Base-by-base conservation (phyloP, 331 rosid genomes). In the Prunus yedoensis region DNA sequence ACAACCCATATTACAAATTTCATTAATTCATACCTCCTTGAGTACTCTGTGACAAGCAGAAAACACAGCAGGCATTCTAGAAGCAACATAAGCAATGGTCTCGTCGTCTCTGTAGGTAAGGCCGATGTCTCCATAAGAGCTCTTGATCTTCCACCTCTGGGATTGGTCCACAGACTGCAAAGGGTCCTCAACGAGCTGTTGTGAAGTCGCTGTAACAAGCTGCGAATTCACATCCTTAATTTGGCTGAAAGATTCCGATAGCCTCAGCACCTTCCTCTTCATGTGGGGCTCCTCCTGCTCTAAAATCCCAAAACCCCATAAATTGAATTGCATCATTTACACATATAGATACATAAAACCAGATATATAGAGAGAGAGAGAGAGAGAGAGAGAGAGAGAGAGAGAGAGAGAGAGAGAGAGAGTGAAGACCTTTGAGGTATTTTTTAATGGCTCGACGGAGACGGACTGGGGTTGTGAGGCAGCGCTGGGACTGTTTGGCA, bases 51-150 rank as follows among this genome's bases (percentile, higher is more conserved):
- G 76, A 76, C 99, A 95, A 20, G 97, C 92, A 80, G 96, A 95
- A 89, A 86, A 95, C 28, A 95, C 97, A 28, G 99, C 97, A 69
- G 97, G 99, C 97, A 95, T 95, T 30, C 97, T 84, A 27, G 97
- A 89, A 65, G 94, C 97, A 10, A 90, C 94, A 75, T 95, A 95
- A 67, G 99, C 94, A 67, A 77, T 60, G 28, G 99, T 89, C 89
- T 95, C 96, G 6, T 88, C 94, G 57, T 89, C 91, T 68, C 83
- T 81, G 53, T 89, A 90, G 7, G 79, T 80, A 32, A 95, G 89
- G n/a, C 99, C 99, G 32, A 89, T 85, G 72, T 95, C 99, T 3
- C 99, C 97, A 51, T 92, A 92, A 58, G 90, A 79, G 86, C 96
- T 90, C 83, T 79, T 85, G 75, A 95, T 89, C 91, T 95, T 95